phyloP scores from a whole-genome alignment of 2,329 filamentous ascomycete species.

The Gnomoniopsis sp. region DNA sequence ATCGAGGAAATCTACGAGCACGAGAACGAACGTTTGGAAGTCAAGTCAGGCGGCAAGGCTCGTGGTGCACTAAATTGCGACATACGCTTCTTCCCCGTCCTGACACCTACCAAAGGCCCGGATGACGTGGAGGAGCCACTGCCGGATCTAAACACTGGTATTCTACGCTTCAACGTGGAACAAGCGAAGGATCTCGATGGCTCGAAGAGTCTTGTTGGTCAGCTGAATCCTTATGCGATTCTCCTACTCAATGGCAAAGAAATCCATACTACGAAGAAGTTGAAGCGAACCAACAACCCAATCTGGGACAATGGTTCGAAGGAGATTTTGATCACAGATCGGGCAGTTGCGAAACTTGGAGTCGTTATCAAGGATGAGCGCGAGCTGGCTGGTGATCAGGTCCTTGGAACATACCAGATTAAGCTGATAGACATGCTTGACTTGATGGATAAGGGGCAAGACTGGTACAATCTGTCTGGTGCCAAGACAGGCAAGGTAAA shows the following conservation, averaged over 20 bases:
- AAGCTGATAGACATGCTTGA: slow-evolving; percentile 92
- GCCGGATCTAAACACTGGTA: slow-evolving; percentile 89
- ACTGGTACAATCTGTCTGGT: slow-evolving; percentile 90
- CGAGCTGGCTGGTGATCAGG: slow-evolving; percentile 76
- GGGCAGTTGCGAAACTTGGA: slow-evolving; percentile 84
- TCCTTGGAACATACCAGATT: slow-evolving; percentile 90
- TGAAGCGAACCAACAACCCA: slow-evolving; percentile 96
- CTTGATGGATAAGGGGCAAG: slow-evolving; percentile 85
- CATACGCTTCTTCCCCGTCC: slow-evolving; percentile 91
- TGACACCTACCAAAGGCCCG: slow-evolving; percentile 66
- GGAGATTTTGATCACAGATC: slow-evolving; percentile 92
- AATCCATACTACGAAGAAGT: slow-evolving; percentile 81
- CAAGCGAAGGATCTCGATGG: slow-evolving; percentile 95
- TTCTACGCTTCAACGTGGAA: slow-evolving; percentile 87
- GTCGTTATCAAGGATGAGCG: slow-evolving; percentile 94
- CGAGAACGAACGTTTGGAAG: slow-evolving; percentile 81
- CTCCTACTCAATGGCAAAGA: slow-evolving; percentile 90
- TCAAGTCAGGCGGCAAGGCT: slow-evolving; percentile 78
- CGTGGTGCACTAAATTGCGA: slow-evolving; percentile 79
- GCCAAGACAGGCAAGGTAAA: slow-evolving; percentile 82
- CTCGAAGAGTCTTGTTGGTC: slow-evolving; percentile 85
- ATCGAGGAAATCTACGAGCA: slow-evolving; percentile 73
- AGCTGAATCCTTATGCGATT: slow-evolving; percentile 85
- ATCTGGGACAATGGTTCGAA: slow-evolving; percentile 93
- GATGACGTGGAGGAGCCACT: slow-evolving; percentile 77